Base-by-base conservation (phyloP, 2,329 filamentous ascomycete species). In the Thelonectria olida region DNA sequence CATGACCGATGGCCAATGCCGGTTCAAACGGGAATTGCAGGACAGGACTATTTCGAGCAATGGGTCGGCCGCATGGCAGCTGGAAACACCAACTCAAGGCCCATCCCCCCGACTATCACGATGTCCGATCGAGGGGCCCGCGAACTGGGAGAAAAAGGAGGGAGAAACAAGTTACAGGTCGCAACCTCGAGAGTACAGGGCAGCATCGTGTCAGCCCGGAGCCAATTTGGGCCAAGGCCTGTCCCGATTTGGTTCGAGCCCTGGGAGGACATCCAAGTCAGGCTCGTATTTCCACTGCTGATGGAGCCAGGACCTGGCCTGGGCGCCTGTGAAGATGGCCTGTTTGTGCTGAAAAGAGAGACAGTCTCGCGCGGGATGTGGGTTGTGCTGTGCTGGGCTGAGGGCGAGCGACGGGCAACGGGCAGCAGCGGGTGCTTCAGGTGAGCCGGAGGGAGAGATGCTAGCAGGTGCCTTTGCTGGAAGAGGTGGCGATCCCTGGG, bases 181-280 rank as follows among this genome's bases (percentile, higher is more conserved):
- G 54, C 57, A 60, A 39, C 61, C 52, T 52, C 17, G 19, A 28
- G 49, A 50, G 34, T 25, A 56, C 34, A 67, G 67, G 57, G 68
- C 66, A 60, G 42, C 45, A 53, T 54, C 67, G 53, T 68, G 66
- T 31, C 58, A 67, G 36, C 42, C 52, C 25, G 20, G n/a, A 44
- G 48, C 59, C 63, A 61, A 50, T 65, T 69, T 71, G 58, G 63
- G 61, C 47, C 27, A 60, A 31, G 51, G 19, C 36, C 28, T 47
- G 58, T 69, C 65, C 68, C 23, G 58, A 70, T 69, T 51, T 65
- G 65, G 66, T 52, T 54, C 60, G 61, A 58, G 58, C 49, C 68
- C 61, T 22, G 54, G 63, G 41, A 12, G 19, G 22, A 27, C n/a
- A n/a, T n/a, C n/a, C n/a, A n/a, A n/a, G n/a, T 52, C 41, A 39